These are phyloP conservation scores for Phylloporus sp. DNA, from an alignment of 768 basidiomycete species.

Conservation along the genomic window DNA sequence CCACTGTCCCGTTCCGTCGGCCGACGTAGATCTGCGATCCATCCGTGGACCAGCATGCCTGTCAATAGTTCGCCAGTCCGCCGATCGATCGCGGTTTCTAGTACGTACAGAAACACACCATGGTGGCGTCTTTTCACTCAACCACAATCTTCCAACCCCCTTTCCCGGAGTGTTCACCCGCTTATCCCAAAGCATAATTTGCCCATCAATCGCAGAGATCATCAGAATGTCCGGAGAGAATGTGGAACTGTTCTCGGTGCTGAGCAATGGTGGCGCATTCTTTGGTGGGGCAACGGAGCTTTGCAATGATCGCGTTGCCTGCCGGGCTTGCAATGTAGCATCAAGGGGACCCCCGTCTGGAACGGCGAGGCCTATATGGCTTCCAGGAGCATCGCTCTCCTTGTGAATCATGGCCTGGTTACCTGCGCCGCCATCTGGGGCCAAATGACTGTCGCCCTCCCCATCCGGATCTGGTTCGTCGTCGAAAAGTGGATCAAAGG, in stretches of 20 bases:
- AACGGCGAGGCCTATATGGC: conserved; percentile 23
- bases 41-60: conserved; percentile 95
- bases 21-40: conserved; percentile 89
- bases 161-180: conserved; percentile 58
- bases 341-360: conserved; percentile 27
- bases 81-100: conserved; percentile 3
- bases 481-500: conserved; percentile 88
- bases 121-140: conserved; percentile 89
- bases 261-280: conserved; percentile 72
- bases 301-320: conserved; percentile 25
- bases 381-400: conserved; percentile 9
- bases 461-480: conserved; percentile 69
- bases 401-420: conserved; percentile 14
- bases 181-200: conserved; percentile 89
- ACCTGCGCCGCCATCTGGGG: conserved; percentile 16
- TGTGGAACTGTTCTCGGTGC: conserved; percentile 51
- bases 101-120: conserved; percentile 90
- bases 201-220: conserved; percentile 89
- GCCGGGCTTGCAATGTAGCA: conserved; percentile 19
- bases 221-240: conserved; percentile 83
- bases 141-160: conserved; percentile 82
- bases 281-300: conserved; percentile 55
- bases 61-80: conserved; percentile 8
- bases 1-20: conserved; percentile 83
- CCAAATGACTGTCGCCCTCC: conserved; percentile 30